These are phyloP conservation scores for Fagus sylvatica DNA, from an alignment of 306 rosid genomes.

Conservation along the genomic window DNA sequence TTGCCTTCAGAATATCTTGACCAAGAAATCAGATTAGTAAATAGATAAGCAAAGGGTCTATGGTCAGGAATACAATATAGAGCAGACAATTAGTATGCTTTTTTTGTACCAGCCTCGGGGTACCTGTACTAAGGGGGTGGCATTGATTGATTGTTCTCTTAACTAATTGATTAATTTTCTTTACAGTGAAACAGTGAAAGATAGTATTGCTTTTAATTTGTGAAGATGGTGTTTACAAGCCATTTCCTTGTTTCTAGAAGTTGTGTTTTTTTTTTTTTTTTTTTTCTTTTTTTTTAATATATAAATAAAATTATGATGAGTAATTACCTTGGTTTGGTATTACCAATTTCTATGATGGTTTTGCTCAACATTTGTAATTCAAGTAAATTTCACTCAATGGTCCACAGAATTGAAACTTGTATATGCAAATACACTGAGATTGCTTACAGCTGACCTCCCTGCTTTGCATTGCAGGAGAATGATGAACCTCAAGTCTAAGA, in stretches of 20 bases:
- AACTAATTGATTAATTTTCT: neutral
- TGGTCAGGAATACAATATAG: neutral
- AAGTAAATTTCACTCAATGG: neutral
- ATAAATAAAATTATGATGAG: neutral
- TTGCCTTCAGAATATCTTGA: neutral
- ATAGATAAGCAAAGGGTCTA: neutral
- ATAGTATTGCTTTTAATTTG: neutral
- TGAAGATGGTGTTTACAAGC: neutral
- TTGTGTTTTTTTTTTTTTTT: neutral
- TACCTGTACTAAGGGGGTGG: neutral
- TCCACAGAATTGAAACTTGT: neutral
- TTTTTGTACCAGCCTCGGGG: neutral
- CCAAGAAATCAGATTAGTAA: neutral
- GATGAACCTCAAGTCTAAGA: conserved; percentile 65
- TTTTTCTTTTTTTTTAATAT: neutral
- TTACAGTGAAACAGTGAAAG: neutral
- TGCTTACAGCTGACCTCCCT: conserved; percentile 5
- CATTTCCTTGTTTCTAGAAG: conserved; percentile 14
- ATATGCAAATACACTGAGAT: conserved; percentile 5
- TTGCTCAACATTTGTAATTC: conserved; percentile 4
- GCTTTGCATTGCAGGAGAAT: conserved; percentile 62
- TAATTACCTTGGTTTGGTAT: neutral
- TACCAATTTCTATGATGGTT: neutral
- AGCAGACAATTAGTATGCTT: neutral
- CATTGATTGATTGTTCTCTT: neutral